Evolutionary conservation across 148 eudicot species (phyloP).

Genomic region (Persicaria maculosa): DNA sequence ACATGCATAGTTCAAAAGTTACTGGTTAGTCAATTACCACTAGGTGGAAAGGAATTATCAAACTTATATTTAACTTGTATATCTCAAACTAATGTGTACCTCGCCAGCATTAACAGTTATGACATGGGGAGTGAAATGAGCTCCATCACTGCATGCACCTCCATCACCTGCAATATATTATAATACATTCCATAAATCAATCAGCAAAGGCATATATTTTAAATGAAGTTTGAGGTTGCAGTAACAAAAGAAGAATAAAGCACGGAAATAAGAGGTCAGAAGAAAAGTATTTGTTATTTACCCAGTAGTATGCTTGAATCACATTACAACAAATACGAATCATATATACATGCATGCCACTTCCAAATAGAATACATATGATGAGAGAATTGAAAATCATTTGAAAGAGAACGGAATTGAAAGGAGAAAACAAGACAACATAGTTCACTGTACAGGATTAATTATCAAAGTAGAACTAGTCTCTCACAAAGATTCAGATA

Average conservation of each 20-base stretch:
- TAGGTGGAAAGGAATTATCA: background rate
- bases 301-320: background rate
- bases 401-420: background rate
- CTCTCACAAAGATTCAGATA: background rate
- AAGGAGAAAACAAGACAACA: background rate
- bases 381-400: background rate
- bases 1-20: background rate
- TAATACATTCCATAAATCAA: background rate
- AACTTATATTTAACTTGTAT: background rate
- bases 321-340: background rate
- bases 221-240: background rate
- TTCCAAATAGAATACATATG: background rate
- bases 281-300: background rate
- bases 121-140: slow-evolving; percentile 32
- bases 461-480: background rate
- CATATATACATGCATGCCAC: background rate
- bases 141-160: slow-evolving; percentile 26
- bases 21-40: background rate
- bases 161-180: slow-evolving; percentile 25
- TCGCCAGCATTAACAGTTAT: slow-evolving; percentile 41
- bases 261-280: no score
- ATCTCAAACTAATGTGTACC: slow-evolving; percentile 19
- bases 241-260: background rate
- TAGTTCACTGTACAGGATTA: background rate
- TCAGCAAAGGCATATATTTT: background rate